A percentile compares a stretch with the other conserved stretches of the same genome.
These are phyloP conservation scores for Arachis hypogaea DNA, from an alignment of 306 rosid species.

Conservation along the genomic window DNA sequence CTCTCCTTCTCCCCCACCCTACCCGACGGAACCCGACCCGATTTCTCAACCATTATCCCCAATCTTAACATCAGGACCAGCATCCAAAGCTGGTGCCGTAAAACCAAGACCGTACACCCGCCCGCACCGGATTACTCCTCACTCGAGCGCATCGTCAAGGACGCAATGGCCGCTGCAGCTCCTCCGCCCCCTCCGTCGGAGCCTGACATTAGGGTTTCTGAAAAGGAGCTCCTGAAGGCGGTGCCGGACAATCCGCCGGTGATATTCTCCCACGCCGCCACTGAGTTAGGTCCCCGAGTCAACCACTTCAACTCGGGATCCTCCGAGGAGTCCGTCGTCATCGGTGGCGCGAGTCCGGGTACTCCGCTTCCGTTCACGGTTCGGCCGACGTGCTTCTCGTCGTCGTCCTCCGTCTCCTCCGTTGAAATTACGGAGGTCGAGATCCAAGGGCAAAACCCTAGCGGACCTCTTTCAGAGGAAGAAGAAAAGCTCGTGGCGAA, in stretches of 20 bases:
- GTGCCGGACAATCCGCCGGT: slow-evolving; percentile 72
- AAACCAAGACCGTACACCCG: slow-evolving; percentile 45
- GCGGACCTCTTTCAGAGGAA: slow-evolving; percentile 47
- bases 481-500: slow-evolving; percentile 50
- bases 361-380: slow-evolving; percentile 72
- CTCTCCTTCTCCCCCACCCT: slow-evolving; percentile 54
- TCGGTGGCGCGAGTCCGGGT: slow-evolving; percentile 48
- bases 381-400: slow-evolving; percentile 68
- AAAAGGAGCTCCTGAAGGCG: slow-evolving; percentile 62
- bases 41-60: slow-evolving; percentile 69
- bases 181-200: neutral
- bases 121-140: slow-evolving; percentile 56
- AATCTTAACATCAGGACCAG: slow-evolving; percentile 67
- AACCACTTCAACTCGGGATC: slow-evolving; percentile 58
- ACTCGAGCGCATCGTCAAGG: slow-evolving; percentile 46
- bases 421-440: slow-evolving; percentile 44
- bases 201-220: slow-evolving; percentile 62
- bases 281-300: slow-evolving; percentile 71
- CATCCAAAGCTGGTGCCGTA: slow-evolving; percentile 67
- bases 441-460: slow-evolving; percentile 44
- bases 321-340: slow-evolving; percentile 56
- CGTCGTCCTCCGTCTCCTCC: slow-evolving; percentile 64
- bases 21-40: slow-evolving; percentile 71
- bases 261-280: slow-evolving; percentile 77
- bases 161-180: slow-evolving; percentile 39